These are phyloP conservation scores for Fusarium paranaense DNA, from an alignment of 2,329 filamentous ascomycete species.

Conservation along the genomic window DNA sequence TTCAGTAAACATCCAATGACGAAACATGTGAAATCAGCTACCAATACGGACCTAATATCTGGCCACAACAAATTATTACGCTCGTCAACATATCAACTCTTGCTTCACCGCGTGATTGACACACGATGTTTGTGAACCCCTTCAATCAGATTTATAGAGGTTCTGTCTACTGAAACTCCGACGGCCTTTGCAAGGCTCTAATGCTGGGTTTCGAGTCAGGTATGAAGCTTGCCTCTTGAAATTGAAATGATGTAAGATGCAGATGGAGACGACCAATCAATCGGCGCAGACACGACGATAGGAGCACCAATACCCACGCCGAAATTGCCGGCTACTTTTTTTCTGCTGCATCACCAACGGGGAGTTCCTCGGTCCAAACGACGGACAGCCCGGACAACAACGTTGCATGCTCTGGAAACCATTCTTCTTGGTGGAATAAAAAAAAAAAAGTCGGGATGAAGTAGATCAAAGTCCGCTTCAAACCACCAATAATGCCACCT, in stretches of 20 bases:
- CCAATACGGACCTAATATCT: neutral
- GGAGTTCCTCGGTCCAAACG: neutral
- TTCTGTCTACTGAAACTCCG: neutral
- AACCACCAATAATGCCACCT: slow-evolving; percentile 27
- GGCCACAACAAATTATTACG: neutral
- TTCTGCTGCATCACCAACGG: neutral
- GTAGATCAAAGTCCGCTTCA: slow-evolving; percentile 17
- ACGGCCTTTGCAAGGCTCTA: neutral
- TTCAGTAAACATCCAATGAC: neutral
- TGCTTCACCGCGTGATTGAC: neutral
- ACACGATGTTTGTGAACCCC: neutral
- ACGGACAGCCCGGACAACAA: slow-evolving; percentile 4
- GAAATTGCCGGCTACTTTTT: neutral
- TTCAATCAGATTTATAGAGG: neutral
- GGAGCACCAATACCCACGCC: slow-evolving; percentile 4
- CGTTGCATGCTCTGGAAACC: slow-evolving; percentile 1
- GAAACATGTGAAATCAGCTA: neutral
- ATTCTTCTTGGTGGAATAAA: slow-evolving; percentile 25
- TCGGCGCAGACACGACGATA: neutral
- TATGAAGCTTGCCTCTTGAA: slow-evolving; percentile 9
- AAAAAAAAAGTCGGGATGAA: slow-evolving; percentile 16
- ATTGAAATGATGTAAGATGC: slow-evolving; percentile 22
- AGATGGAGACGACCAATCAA: neutral
- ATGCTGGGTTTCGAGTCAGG: slow-evolving; percentile 10
- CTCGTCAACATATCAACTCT: neutral